Conservation (phyloP, 352 stramenopile genomes). For the Phytophthora pini region DNA sequence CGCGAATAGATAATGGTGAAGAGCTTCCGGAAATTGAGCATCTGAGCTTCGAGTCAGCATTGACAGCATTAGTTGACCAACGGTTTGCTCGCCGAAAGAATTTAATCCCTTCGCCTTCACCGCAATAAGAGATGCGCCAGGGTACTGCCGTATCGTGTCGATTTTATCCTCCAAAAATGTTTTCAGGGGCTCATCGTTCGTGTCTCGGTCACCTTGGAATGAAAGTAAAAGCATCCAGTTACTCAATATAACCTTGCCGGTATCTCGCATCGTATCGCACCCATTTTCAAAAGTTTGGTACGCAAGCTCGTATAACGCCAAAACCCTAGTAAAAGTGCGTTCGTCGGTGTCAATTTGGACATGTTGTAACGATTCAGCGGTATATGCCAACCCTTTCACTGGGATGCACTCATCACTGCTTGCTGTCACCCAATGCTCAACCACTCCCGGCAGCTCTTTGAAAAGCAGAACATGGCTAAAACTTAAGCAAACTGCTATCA, state of each 20-base stretch:
- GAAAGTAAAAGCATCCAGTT: slow-evolving; percentile 54
- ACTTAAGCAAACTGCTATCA: slow-evolving; percentile 26
- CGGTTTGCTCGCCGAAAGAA: slow-evolving; percentile 11
- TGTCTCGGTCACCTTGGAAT: slow-evolving; percentile 12
- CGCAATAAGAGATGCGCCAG: slow-evolving; percentile 35
- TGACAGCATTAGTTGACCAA: slow-evolving; percentile 33
- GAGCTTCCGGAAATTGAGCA: slow-evolving; percentile 29
- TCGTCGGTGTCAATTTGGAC: slow-evolving; percentile 6
- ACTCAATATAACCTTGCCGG: slow-evolving; percentile 35
- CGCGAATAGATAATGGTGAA: slow-evolving; percentile 49
- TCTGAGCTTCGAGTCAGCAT: slow-evolving; percentile 36
- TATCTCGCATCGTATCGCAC: slow-evolving; percentile 9
- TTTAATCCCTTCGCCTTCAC: slow-evolving; percentile 30
- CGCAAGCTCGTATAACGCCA: slow-evolving; percentile 33
- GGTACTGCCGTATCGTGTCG: slow-evolving; percentile 26
- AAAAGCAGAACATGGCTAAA: slow-evolving; percentile 38
- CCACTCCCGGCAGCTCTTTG: slow-evolving; percentile 30
- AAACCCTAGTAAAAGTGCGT: slow-evolving; percentile 9
- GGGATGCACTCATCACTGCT: slow-evolving; percentile 28
- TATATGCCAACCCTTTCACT: slow-evolving; percentile 38
- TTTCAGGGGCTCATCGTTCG: slow-evolving; percentile 22
- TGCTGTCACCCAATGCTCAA: slow-evolving; percentile 40
- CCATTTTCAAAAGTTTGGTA: slow-evolving; percentile 26
- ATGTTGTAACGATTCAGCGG: slow-evolving; percentile 28
- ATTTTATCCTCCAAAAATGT: slow-evolving; percentile 38